A percentile compares a stretch with the other conserved stretches of the same genome.
Evolutionary conservation across 2,329 filamentous ascomycete genomes (phyloP).

Genomic region (Lachnellula willkommii): DNA sequence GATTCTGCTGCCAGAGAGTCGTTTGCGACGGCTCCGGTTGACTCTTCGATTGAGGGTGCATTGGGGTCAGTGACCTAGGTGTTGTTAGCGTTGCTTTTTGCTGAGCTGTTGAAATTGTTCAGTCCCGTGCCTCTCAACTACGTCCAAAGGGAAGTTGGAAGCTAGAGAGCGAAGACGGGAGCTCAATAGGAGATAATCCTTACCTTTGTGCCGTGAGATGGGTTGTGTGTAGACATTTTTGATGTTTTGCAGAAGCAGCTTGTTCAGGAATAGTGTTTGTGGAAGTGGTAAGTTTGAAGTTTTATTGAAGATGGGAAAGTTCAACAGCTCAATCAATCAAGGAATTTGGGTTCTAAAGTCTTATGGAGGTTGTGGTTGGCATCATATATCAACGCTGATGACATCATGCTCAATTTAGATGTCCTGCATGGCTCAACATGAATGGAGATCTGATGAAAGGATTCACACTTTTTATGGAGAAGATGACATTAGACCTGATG

Average conservation of each 20-base stretch:
- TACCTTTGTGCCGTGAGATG: constrained; percentile 22
- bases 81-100: constrained; percentile 26
- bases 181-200: not conserved
- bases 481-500: too few relatives aligned
- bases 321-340: too few relatives aligned
- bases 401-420: too few relatives aligned
- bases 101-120: not conserved
- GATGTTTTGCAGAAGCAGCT: not conserved
- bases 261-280: constrained; percentile 1
- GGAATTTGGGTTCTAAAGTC: too few relatives aligned
- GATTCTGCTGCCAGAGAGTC: constrained; percentile 78
- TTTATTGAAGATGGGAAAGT: too few relatives aligned
- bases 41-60: constrained; percentile 50
- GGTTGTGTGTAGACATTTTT: constrained; percentile 33
- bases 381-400: too few relatives aligned
- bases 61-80: constrained; percentile 45
- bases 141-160: not conserved
- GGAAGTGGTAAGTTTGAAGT: not conserved
- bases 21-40: constrained; percentile 55
- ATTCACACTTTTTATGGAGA: too few relatives aligned
- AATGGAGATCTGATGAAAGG: too few relatives aligned
- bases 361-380: too few relatives aligned
- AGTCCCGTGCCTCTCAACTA: not conserved
- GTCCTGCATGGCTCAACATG: too few relatives aligned
- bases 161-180: not conserved